Evolutionary conservation across 805 yeast species (phyloP).

Genomic region (Wickerhamomyces alni): DNA sequence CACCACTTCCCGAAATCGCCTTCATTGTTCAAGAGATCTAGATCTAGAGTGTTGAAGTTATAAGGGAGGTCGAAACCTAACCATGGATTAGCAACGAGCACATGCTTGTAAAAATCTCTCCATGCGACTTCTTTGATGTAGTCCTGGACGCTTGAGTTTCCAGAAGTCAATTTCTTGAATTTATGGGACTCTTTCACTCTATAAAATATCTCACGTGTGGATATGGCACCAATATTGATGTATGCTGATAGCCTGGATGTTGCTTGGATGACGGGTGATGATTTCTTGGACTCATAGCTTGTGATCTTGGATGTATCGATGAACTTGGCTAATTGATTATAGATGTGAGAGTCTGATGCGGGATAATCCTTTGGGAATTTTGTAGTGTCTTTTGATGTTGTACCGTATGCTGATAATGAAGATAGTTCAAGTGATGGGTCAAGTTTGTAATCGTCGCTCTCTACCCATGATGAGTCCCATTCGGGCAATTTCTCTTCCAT

Average conservation of each 20-base stretch:
- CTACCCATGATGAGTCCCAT: slow-evolving; percentile 7
- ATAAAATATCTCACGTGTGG: slow-evolving; percentile 34
- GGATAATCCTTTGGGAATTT: not conserved
- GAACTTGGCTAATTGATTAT: no score
- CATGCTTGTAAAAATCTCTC: slow-evolving; percentile 52
- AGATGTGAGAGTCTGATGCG: slow-evolving; percentile 2
- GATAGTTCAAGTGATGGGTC: slow-evolving; percentile 16
- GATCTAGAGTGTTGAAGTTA: slow-evolving; percentile 34
- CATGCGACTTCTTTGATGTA: slow-evolving; percentile 53
- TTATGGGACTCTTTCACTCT: slow-evolving; percentile 25
- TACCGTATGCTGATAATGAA: slow-evolving; percentile 6
- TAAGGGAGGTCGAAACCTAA: slow-evolving; percentile 44
- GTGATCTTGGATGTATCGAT: slow-evolving; percentile 6
- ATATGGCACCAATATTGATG: slow-evolving; percentile 40
- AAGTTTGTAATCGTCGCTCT: slow-evolving; percentile 14
- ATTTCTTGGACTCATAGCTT: slow-evolving; percentile 15
- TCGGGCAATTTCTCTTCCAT: not conserved
- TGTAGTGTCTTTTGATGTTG: not conserved
- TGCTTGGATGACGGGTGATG: slow-evolving; percentile 13
- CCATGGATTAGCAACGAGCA: slow-evolving; percentile 44
- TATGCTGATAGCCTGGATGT: slow-evolving; percentile 40
- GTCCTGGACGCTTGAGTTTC: slow-evolving; percentile 30
- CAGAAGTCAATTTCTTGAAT: slow-evolving; percentile 23
- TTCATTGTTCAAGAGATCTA: slow-evolving; percentile 38
- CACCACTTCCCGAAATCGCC: slow-evolving; percentile 44